phyloP scores from a whole-genome alignment of 768 basidiomycete species.

The Boletus rufocinnamomeus region DNA sequence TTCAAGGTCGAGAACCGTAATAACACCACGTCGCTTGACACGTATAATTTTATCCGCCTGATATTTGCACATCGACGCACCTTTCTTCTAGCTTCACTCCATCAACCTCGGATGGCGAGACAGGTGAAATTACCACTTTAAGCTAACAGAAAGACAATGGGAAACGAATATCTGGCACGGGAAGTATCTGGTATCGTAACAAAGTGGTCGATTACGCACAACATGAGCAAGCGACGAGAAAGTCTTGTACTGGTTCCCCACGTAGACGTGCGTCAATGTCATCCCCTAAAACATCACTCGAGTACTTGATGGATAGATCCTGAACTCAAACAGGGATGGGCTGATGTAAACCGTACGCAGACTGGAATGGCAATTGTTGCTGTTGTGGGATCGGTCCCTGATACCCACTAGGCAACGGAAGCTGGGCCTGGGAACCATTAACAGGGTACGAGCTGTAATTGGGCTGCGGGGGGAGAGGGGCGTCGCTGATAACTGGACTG shows the following conservation, averaged over 20 bases:
- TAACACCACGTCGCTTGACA: neutral
- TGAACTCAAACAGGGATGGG: constrained; percentile 3
- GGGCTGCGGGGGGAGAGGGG: constrained; percentile 20
- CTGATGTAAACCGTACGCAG: neutral
- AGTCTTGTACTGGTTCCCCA: neutral
- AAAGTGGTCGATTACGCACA: neutral
- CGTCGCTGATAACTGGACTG: neutral
- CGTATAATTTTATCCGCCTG: neutral
- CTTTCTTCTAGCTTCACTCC: neutral
- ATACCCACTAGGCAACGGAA: constrained; percentile 13
- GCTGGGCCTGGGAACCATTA: constrained; percentile 10
- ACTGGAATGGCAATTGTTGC: neutral
- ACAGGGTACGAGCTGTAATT: constrained; percentile 20
- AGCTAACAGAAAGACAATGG: neutral
- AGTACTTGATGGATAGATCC: neutral
- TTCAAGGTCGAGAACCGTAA: neutral
- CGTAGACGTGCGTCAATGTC: neutral
- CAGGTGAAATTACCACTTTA: neutral
- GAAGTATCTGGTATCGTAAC: neutral
- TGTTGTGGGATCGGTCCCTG: constrained; percentile 3
- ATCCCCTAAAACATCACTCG: neutral
- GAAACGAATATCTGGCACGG: neutral
- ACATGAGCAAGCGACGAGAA: neutral
- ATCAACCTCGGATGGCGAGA: neutral
- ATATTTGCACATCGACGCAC: neutral